Evolutionary conservation across 2,329 filamentous ascomycete species (phyloP), one percentile per base, ranked within the genome.

Genomic region (Talaromyces sp.): DNA sequence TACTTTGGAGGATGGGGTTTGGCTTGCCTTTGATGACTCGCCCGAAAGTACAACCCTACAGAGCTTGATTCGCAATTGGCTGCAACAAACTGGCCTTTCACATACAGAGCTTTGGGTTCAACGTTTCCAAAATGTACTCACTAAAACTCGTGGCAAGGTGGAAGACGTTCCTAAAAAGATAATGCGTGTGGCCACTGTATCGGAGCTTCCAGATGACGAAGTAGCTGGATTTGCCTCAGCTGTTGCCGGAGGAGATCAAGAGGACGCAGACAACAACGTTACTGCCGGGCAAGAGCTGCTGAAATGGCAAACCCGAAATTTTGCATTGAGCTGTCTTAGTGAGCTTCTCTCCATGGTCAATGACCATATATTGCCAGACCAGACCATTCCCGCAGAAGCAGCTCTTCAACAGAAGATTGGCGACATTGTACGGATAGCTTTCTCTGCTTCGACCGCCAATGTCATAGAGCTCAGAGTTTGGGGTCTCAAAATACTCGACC

Each of bases 191-290:
- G 69, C 71, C 9, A 80, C 82, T 4, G 81, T 85, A 12, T 83
- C 91, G n/a, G 95, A 99, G 68, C 78, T 98, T 0, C 90, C 94
- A 65, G 95, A 99, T 72, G 95, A 99, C 73, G 96, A 99, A 74
- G 94, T 96, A 40, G 95, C 95, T 58, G 95, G 95, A 0, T 98
- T 99, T 71, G 93, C 93, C 34, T 86, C 88, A n/a, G 87, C 89
- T 1, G 83, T 83, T 31, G 88, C 87, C 30, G 84, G 81, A 3
- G 80, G 76, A 4, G 85, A 85, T 56, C 84, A 89, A 56, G 82
- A 84, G 44, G 85, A 87, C 53, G 76, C 81, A 28, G 70, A 75
- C 0, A 78, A 78, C 55, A 81, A 79, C 36, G 69, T 71, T 69
- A 78, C 67, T 78, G 68, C 87, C 8, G 88, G 92, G 23, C 92